Conservation (phyloP, 192 early-diverging fungal species). For the Entomortierella chlamydospora region DNA sequence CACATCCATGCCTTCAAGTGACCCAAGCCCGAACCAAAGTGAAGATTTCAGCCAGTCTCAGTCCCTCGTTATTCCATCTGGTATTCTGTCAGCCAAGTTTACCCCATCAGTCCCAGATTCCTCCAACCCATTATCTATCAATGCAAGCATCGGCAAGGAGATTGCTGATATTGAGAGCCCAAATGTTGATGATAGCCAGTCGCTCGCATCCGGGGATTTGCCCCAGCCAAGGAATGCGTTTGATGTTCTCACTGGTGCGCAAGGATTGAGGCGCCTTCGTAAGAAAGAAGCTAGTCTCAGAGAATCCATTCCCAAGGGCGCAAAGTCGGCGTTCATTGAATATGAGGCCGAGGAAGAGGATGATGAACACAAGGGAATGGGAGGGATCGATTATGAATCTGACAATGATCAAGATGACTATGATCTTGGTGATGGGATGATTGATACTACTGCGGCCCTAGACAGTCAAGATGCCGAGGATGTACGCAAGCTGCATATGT, state of each 20-base stretch:
- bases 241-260: constrained; percentile 16
- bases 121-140: not conserved
- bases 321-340: constrained; percentile 49
- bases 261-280: constrained; percentile 9
- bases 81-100: not conserved
- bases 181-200: not conserved
- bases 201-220: not conserved
- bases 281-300: constrained; percentile 23
- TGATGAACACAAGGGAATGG: constrained; percentile 52
- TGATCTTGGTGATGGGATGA: constrained; percentile 44
- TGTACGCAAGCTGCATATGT: constrained; percentile 46
- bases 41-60: not conserved
- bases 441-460: constrained; percentile 15
- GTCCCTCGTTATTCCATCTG: not conserved
- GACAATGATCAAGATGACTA: constrained; percentile 50
- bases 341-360: constrained; percentile 57
- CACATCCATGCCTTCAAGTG: not conserved
- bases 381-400: constrained; percentile 50
- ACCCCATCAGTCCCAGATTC: not conserved
- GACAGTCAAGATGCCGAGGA: constrained; percentile 30
- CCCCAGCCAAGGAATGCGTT: constrained; percentile 14
- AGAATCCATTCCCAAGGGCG: constrained; percentile 6
- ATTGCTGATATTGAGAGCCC: not conserved
- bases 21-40: not conserved
- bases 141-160: not conserved